Evolutionary conservation across 345 rosid genomes (phyloP), one percentile per base, ranked within the genome.

Genomic region (Carallia pectinifolia): DNA sequence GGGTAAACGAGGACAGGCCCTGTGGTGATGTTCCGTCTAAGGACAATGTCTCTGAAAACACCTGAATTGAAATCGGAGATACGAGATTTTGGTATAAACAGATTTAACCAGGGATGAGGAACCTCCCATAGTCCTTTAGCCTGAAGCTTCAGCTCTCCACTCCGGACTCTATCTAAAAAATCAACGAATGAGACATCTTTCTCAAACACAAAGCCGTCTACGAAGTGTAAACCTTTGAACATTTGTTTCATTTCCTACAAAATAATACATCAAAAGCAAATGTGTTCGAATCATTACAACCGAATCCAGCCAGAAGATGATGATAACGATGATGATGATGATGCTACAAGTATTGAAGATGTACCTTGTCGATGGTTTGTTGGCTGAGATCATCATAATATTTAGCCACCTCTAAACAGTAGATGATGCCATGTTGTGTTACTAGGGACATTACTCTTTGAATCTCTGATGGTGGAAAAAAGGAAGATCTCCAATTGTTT

Each of bases 71-170:
- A 92, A 52, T 84, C 85, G 1, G 48, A 29, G 16, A 95, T 87
- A 13, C 77, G 76, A 61, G 99, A 95, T 78, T 72, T 79, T 4
- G 99, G 97, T 19, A 95, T 73, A 30, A 95, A 92, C 1, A 95
- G 80, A 62, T 92, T 95, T 44, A 92, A 74, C 99, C 99, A 95
- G 37, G 99, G 99, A 81, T 95, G 99, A 53, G 99, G 97, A 81
- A 95, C 97, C 36, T 94, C 90, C 98, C 98, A 93, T 7, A 88
- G 64, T 58, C 96, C 92, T 74, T 81, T 79, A 12, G 87, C 69
- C 40, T 76, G 79, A 38, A 94, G 96, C 37, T 84, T 74, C n/a
- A 75, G 64, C 78, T 95, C 97, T 75, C 83, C 96, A 39, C 74
- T 75, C 68, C 89, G 85, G 17, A 92, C 97, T 77, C 97, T 85